Base-by-base conservation (phyloP, 352 stramenopile species). In the Globisporangium heterothallicum region DNA sequence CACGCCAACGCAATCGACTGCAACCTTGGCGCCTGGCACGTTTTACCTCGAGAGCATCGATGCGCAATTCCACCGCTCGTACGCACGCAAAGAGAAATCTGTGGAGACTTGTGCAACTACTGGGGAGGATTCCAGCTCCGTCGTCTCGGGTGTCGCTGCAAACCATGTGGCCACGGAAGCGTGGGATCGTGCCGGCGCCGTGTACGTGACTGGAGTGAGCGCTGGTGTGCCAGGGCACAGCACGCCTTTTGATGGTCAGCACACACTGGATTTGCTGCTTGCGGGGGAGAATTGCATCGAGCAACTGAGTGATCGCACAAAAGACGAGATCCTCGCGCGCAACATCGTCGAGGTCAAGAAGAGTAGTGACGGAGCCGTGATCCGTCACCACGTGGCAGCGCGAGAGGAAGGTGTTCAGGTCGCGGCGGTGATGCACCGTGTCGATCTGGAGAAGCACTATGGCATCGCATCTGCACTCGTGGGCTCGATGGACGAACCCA, bases 1-100 rank as follows among this genome's bases (percentile, higher is more conserved):
- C 18, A 84, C 86, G 67, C 84, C 88, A 1, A 68, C 63, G 16
- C 89, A 94, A 65, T 60, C 80, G 21, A 63, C 88, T 27, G 44
- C 72, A 16, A 70, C 68, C 12, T 70, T 97, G 34, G 76, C 71
- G 44, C 67, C 70, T 16, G 93, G 89, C 44, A 85, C 91, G 1
- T 98, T 94, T 70, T 98, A 95, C 60, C 77, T 98, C 12, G 83
- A 86, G 40, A 63, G 64, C n/a, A 95, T 98, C 54, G 86, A 98
- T 54, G 78, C 79, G 6, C 86, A 86, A 68, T 96, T 84, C 58
- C 76, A 80, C 13, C 77, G 95, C 53, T 84, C 74, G 18, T 98
- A 98, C 70, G 83, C 75, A 24, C 65, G 82, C 42, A 72, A 76
- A 38, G 58, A 64, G 36, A 57, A 45, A 26, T 42, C 10, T n/a